Evolutionary conservation across 192 early-diverging fungal genomes (phyloP).

Genomic region (Diversispora eburnea): DNA sequence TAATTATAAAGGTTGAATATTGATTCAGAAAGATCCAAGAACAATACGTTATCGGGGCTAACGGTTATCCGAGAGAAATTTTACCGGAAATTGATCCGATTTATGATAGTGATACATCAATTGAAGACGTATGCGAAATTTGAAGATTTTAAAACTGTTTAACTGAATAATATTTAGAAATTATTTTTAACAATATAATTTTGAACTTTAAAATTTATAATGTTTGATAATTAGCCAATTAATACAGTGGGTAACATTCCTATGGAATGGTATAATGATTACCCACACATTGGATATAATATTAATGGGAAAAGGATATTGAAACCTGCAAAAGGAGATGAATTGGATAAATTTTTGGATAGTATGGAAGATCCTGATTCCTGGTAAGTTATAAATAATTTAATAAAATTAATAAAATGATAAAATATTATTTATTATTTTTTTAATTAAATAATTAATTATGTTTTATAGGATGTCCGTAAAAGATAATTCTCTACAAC

Average conservation of each 20-base stretch:
- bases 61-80: conserved; percentile 49
- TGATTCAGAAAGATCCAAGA: conserved; percentile 31
- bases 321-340: conserved; percentile 83
- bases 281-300: conserved; percentile 95
- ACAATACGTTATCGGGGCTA: conserved; percentile 33
- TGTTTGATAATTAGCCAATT: conserved; percentile 45
- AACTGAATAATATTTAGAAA: background rate
- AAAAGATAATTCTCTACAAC: conserved; percentile 74
- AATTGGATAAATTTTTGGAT: conserved; percentile 89
- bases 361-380: conserved; percentile 90
- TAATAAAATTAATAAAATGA: background rate
- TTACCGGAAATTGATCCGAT: conserved; percentile 88
- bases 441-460: background rate
- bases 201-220: background rate
- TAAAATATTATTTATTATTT: background rate
- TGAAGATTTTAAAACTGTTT: background rate
- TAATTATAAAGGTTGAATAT: no score
- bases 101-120: conserved; percentile 90
- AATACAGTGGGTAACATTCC: conserved; percentile 97
- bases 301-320: conserved; percentile 89
- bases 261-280: conserved; percentile 97
- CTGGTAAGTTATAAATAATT: conserved; percentile 50
- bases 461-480: conserved; percentile 55
- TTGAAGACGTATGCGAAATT: conserved; percentile 67
- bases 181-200: background rate